Evolutionary conservation across 495 filamentous ascomycete species (phyloP).

Genomic region (Aspergillus sclerotiicarbonarius): DNA sequence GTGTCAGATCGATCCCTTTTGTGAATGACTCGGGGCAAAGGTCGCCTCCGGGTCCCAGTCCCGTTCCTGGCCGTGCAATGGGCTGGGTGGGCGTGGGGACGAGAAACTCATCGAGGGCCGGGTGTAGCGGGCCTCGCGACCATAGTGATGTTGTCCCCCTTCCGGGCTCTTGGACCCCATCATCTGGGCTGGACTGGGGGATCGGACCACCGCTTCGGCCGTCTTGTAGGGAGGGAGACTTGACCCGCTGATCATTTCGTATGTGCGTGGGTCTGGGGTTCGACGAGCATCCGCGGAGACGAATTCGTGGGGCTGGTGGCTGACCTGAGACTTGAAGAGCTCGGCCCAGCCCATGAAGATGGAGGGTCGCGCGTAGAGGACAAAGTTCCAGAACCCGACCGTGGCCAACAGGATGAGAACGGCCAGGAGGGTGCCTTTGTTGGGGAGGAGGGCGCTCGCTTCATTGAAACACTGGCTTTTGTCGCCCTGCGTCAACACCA

Average conservation of each 20-base stretch:
- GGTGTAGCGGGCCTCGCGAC: constrained; percentile 52
- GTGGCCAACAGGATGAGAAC: constrained; percentile 79
- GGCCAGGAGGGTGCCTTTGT: constrained; percentile 74
- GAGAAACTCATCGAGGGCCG: constrained; percentile 61
- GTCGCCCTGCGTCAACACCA: constrained; percentile 56
- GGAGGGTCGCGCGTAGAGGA: constrained; percentile 75
- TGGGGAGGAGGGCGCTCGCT: constrained; percentile 53
- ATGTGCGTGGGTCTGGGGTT: constrained; percentile 64
- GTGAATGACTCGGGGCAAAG: constrained; percentile 31
- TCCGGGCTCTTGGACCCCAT: constrained; percentile 32
- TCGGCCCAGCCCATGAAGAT: constrained; percentile 86
- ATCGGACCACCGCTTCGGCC: constrained; percentile 44
- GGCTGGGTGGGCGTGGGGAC: constrained; percentile 51
- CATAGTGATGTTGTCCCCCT: constrained; percentile 38
- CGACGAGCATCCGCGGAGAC: constrained; percentile 79
- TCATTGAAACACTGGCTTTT: constrained; percentile 62
- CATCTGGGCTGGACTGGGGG: constrained; percentile 35
- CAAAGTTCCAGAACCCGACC: constrained; percentile 79
- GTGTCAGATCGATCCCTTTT: constrained; percentile 4
- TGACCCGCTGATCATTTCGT: constrained; percentile 73
- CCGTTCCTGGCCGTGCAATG: constrained; percentile 19
- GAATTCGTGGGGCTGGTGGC: constrained; percentile 63
- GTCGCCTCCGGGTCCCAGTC: constrained; percentile 43
- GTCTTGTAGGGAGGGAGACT: constrained; percentile 31
- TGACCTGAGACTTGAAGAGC: constrained; percentile 49